Base-by-base conservation (phyloP, 371 early-diverging fungal species). In the Cokeromyces recurvatus region DNA sequence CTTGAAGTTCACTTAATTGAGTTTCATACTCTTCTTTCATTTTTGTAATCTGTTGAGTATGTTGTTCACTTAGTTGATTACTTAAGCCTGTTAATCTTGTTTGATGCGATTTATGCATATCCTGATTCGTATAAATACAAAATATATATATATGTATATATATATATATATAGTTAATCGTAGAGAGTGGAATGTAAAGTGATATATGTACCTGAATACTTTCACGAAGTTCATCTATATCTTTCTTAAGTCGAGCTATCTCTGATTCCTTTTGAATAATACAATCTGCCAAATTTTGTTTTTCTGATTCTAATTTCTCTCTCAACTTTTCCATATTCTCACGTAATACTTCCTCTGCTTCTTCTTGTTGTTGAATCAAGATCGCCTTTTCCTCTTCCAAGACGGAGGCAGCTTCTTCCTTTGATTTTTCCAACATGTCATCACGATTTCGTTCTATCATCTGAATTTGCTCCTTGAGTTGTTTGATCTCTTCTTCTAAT, bases 41-140 rank as follows among this genome's bases (percentile, higher is more conserved):
- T 3, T 21, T 22, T 2, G 16, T 27, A 15, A 61, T 41, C 20
- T 61, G 56, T 19, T 38, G 46, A 10, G 40, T 16, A 35, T 61
- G 56, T 21, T 61, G 56, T 17, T 61, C 50, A 19, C 48, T 56
- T 12, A 61, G 21, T 16, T 61, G 57, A 23, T 55, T 47, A 16
- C 40, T 56, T 31, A 56, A 42, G 8, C 46, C 42, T 6, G 53
- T 56, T 34, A 61, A 45, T 32, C 57, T 43, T 14, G 53, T 55
- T 27, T 61, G 62, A 39, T 61, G 55, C 4, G 62, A 56, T 22
- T 56, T 51, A 23, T 61, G 62, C 52, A 50, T 61, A 10, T 61
- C 56, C 57, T 59, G 15, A 5, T 37, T 34, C n/a, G 16, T 10
- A 20, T 21, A 24, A 9, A 49, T 14, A 19, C 25, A 29, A 22